These are phyloP conservation scores for Mortierella antarctica DNA, from an alignment of 192 early-diverging fungal genomes.

Conservation along the genomic window DNA sequence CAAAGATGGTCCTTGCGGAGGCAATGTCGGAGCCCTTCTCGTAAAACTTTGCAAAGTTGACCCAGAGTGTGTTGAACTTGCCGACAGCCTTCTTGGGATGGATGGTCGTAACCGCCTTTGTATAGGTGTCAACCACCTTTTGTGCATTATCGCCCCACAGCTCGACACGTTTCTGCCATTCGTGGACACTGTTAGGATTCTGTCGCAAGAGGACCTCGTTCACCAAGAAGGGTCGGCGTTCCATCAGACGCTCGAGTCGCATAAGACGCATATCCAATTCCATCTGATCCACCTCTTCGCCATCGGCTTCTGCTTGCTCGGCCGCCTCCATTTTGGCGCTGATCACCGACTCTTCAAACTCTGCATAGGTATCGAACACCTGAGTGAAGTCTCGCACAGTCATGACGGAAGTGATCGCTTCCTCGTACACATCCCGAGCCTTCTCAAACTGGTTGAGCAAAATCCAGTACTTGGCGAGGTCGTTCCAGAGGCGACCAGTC, in stretches of 20 bases:
- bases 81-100: constrained; percentile 83
- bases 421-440: constrained; percentile 95
- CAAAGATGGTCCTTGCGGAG: constrained; percentile 82
- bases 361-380: constrained; percentile 97
- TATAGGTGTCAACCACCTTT: constrained; percentile 81
- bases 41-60: constrained; percentile 86
- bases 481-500: constrained; percentile 90
- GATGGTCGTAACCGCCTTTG: constrained; percentile 76
- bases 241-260: constrained; percentile 92
- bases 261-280: constrained; percentile 86
- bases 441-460: constrained; percentile 81
- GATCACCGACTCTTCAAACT: constrained; percentile 88
- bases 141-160: constrained; percentile 70
- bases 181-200: constrained; percentile 89
- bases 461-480: constrained; percentile 85
- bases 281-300: constrained; percentile 63
- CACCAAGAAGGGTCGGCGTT: constrained; percentile 90
- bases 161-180: constrained; percentile 90
- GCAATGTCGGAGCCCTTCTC: constrained; percentile 69
- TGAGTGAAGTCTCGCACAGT: constrained; percentile 93
- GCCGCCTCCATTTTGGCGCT: constrained; percentile 79
- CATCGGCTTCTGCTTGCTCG: constrained; percentile 61
- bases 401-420: constrained; percentile 80
- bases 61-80: constrained; percentile 83
- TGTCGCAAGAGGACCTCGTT: constrained; percentile 93